Percentiles rank a stretch among this genome's conserved stretches.
These are phyloP conservation scores for Cytospora leucostoma DNA, from an alignment of 2,329 filamentous ascomycete species.

Conservation along the genomic window DNA sequence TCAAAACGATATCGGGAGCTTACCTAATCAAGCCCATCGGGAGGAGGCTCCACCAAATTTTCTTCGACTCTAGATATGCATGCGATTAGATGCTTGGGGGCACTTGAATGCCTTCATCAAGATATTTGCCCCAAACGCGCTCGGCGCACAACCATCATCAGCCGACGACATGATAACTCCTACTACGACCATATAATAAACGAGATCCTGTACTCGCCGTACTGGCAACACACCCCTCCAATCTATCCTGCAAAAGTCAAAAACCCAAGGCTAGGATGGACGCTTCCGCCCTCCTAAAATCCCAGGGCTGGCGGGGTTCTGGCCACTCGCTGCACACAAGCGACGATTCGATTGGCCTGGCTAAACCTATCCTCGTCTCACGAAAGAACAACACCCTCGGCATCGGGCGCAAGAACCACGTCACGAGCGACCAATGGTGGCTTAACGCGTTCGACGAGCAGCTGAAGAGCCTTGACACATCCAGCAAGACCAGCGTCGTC, in stretches of 20 bases:
- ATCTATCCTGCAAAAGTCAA: neutral
- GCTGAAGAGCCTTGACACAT: conserved; percentile 74
- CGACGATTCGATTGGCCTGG: conserved; percentile 72
- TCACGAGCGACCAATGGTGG: conserved; percentile 90
- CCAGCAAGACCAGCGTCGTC: conserved; percentile 56
- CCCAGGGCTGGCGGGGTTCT: conserved; percentile 86
- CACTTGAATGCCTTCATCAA: neutral
- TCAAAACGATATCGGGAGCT: neutral
- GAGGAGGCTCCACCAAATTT: conserved; percentile 17
- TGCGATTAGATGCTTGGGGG: neutral
- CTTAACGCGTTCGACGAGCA: conserved; percentile 91
- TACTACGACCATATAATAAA: neutral
- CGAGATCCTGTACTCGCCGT: conserved; percentile 8
- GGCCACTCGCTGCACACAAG: conserved; percentile 84
- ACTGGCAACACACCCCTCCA: conserved; percentile 1
- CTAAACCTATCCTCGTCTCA: conserved; percentile 78
- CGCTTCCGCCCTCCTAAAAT: conserved; percentile 76
- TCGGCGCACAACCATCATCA: neutral
- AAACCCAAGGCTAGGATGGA: conserved; percentile 61
- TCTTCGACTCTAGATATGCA: conserved; percentile 7
- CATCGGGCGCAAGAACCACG: conserved; percentile 72
- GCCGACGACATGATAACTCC: conserved; percentile 13
- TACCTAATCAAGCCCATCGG: conserved; percentile 11
- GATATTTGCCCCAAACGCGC: neutral
- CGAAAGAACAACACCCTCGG: conserved; percentile 81